Conservation (phyloP, 768 basidiomycete species). For the Suillus alpinus region DNA sequence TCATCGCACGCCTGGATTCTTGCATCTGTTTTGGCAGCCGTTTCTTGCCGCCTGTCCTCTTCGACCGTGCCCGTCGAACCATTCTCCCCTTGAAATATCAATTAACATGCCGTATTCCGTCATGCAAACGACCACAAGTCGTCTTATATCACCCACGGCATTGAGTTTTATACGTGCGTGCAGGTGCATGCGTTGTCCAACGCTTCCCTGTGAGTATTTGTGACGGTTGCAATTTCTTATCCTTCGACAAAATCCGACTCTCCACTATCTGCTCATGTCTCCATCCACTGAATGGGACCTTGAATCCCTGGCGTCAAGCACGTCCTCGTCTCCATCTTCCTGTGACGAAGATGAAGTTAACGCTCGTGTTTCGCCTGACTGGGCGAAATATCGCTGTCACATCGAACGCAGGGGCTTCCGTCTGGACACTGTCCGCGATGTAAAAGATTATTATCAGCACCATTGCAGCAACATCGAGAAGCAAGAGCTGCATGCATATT, state of each 20-base stretch:
- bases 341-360: conserved; percentile 54
- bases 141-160: not conserved
- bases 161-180: not conserved
- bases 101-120: not conserved
- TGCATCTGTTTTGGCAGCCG: not conserved
- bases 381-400: conserved; percentile 52
- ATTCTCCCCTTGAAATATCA: not conserved
- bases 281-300: conserved; percentile 54
- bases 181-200: not conserved
- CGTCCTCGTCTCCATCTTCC: conserved; percentile 49
- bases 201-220: conserved; percentile 13
- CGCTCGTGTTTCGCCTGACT: conserved; percentile 55
- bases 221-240: conserved; percentile 4
- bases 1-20: not conserved
- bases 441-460: conserved; percentile 52
- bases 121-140: not conserved
- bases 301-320: conserved; percentile 34
- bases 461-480: conserved; percentile 22
- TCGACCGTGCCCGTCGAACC: not conserved
- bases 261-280: conserved; percentile 61
- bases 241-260: not conserved
- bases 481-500: conserved; percentile 11
- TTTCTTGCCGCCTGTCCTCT: conserved; percentile 2
- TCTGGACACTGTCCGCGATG: conserved; percentile 69
- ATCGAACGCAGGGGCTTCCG: conserved; percentile 53